phyloP scores from a whole-genome alignment of 2,329 filamentous ascomycete genomes.

The Fusarium sp. region DNA sequence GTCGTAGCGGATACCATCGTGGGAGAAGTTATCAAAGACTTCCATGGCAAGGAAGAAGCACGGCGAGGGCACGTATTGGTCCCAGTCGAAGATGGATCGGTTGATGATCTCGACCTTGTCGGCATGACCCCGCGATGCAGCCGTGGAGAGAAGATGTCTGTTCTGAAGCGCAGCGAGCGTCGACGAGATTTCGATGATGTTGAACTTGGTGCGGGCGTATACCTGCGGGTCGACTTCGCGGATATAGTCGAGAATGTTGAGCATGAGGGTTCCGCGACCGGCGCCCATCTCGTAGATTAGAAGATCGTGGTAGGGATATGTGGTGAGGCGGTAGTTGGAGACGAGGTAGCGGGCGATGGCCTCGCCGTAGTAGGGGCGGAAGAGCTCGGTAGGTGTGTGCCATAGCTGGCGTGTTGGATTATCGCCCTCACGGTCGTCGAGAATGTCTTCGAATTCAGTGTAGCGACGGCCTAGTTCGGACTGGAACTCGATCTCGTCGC shows the following conservation, averaged over 20 bases:
- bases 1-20: constrained; percentile 95
- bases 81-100: constrained; percentile 94
- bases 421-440: constrained; percentile 77
- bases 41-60: constrained; percentile 99
- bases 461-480: constrained; percentile 82
- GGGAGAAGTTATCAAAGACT: constrained; percentile 98
- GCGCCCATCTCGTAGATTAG: constrained; percentile 99
- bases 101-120: constrained; percentile 96
- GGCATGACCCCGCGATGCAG: constrained; percentile 79
- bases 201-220: constrained; percentile 92
- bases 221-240: constrained; percentile 89
- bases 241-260: constrained; percentile 97
- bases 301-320: constrained; percentile 95
- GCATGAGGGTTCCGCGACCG: constrained; percentile 96
- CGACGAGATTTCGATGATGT: constrained; percentile 94
- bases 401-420: constrained; percentile 89
- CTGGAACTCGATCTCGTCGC: constrained; percentile 90
- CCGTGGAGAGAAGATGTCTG: constrained; percentile 74
- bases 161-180: constrained; percentile 83
- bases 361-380: constrained; percentile 96
- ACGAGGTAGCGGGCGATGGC: constrained; percentile 96
- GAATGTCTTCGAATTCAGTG: constrained; percentile 87
- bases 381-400: constrained; percentile 98
- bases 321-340: constrained; percentile 93
- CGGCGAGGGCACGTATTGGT: constrained; percentile 85